Base-by-base conservation (phyloP, 1,139 yeast species). In the Schizosaccharomyces versatilis region DNA sequence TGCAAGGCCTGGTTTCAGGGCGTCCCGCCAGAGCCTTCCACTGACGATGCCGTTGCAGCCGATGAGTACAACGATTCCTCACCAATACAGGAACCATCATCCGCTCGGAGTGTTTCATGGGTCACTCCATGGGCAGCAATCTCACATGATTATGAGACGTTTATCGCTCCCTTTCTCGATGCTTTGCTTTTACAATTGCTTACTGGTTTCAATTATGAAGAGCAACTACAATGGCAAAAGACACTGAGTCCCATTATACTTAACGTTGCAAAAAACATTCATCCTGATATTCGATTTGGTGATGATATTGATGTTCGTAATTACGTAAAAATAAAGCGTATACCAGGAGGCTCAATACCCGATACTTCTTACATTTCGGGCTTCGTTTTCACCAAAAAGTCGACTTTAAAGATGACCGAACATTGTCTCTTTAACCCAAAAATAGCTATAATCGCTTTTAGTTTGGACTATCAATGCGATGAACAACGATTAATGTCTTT, bases 341-440 rank as follows among this genome's bases (percentile, higher is more conserved):
- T 88, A 10, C 73, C 81, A 1, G 98, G 98, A 0, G 90, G 90
- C 0, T 61, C 67, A 1, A 66, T 70, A 0, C 71, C 71, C 14
- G 80, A 81, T 0, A 69, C 70, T 41, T 75, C 78, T 51, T 67
- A 88, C 14, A 12, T 49, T 14, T 80, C 83, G 63, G 99, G 98
- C 0, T 69, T 85, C 6, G 81, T 84, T 10, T 85, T 88, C 67
- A 83, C 97, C 0, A 86, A 88, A 61, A 78, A 81, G 39, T 71
- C 88, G 47, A 94, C 95, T n/a, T 71, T 84, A 49, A 84, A 81
- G 63, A 67, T 75, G 2, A 93, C 93, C 98, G 76, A 85, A 0
- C 67, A 77, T 3, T 64, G 65, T 9, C 72, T 93, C 7, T 63
- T 65, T 0, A 73, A 76, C 53, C 97, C 99, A 0, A 75, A 80